Base-by-base conservation (phyloP, 2,329 filamentous ascomycete species). In the Phyllosticta ampelicida region DNA sequence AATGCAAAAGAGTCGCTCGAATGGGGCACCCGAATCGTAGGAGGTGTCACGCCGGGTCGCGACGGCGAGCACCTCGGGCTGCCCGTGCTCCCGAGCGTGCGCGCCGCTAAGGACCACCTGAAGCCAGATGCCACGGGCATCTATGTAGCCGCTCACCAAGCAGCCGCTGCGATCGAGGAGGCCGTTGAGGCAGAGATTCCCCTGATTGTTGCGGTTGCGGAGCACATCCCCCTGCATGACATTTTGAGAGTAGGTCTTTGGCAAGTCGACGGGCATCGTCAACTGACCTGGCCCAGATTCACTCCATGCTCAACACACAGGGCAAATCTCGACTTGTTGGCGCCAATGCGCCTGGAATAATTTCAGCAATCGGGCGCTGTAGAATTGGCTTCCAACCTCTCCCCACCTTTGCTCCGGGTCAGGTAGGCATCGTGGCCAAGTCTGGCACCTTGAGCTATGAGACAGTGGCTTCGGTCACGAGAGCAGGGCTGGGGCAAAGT, bases 371-470 rank as follows among this genome's bases (percentile, higher is more conserved):
- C 20, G 85, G 83, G 2, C 81, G 78, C 64, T 91, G 87, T 64
- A 78, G 84, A 51, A 84, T 87, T 67, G 87, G 88, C 0, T 90
- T 91, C 67, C 87, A 90, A 68, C 88, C 88, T 5, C 74, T 91
- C 11, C 81, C 85, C 0, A 89, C 84, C 60, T 91, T 90, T 66
- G 75, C 78, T 59, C 79, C 82, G 0, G 88, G 87, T 0, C 80
- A 81, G 59, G 76, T 92, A 20, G 87, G 87, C 1, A 87, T 92
- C 57, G 81, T 89, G 2, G 86, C 86, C n/a, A 90, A 89, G 68
- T 90, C 86, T 0, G 88, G 87, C 0, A 92, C 88, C 0, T 73
- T 92, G 48, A 89, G 86, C 61, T 92, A 91, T 65, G 88, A 92
- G 69, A 83, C 87, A 1, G 87, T 90, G 0, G 87, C 85, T 0